Evolutionary conservation across 1,284 basidiomycete genomes (phyloP), one percentile per base, ranked within the genome.

Genomic region (Moesziomyces sp.): DNA sequence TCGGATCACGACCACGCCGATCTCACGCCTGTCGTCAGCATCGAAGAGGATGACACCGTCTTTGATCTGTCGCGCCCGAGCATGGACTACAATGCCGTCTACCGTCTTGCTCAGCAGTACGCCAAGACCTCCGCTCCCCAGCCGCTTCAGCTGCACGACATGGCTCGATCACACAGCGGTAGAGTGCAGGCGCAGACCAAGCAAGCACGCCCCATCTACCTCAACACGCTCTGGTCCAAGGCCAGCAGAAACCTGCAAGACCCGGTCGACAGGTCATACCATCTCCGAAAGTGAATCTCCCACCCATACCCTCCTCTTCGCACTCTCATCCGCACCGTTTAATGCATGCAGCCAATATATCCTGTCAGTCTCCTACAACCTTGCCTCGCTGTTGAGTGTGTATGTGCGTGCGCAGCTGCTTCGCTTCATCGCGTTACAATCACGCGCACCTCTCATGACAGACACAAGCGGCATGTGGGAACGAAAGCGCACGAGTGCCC

Each of bases 1-100:
- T 61, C 65, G 11, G 65, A 67, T n/a, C 54, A 58, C 11, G 46
- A 67, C 21, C 54, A 58, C 7, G 46, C 51, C 11, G 65, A 67
- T 9, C 33, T 56, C 28, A 47, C 40, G n/a, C 42, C 50, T 40
- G 18, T 18, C 7, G 13, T 48, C 38, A 50, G n/a, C 18, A 57
- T 43, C 1, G 42, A 61, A 26, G 58, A 56, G n/a, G 42, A 61
- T 18, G 58, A 60, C 19, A 50, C 44, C n/a, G 23, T 70, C 4
- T 71, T 71, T 23, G 68, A 71, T 40, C 45, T 71, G 21, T 57
- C 57, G 11, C 51, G 55, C 5, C 35, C 45, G 1, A 54, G 53
- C 42, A 24, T 65, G 8, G 59, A 62, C 21, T 60, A 51, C 49
- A n/a, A 28, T 1, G 7, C 18, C 16, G 49, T 51, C 30, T 51